Evolutionary conservation across 768 basidiomycete species (phyloP).

Genomic region (Pulveroboletus sp.): DNA sequence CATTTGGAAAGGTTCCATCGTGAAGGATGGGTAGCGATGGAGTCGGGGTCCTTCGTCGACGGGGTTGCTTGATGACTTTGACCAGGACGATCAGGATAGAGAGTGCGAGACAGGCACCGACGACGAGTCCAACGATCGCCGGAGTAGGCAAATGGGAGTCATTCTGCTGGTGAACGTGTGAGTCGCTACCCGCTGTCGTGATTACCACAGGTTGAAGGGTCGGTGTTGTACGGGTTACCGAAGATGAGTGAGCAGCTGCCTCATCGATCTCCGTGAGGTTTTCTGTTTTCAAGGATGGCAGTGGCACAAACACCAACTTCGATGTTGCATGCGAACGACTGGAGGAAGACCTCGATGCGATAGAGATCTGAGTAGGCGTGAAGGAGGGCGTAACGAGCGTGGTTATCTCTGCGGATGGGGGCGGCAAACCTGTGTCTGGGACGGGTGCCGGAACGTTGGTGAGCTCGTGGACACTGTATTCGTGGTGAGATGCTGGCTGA

Average conservation of each 20-base stretch:
- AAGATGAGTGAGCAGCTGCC: slow-evolving; percentile 13
- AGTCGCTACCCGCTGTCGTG: neutral
- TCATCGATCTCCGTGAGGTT: slow-evolving; percentile 24
- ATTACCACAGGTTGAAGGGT: slow-evolving; percentile 3
- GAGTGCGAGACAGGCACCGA: slow-evolving; percentile 48
- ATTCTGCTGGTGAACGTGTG: slow-evolving; percentile 11
- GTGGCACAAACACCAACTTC: slow-evolving; percentile 26
- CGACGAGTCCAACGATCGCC: slow-evolving; percentile 49
- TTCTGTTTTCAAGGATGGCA: slow-evolving; percentile 25
- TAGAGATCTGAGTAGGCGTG: slow-evolving; percentile 22
- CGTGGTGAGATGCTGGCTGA: slow-evolving; percentile 14
- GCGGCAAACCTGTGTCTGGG: slow-evolving; percentile 32
- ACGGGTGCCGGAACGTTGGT: slow-evolving; percentile 27
- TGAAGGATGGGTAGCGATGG: slow-evolving; percentile 74
- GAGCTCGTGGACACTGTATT: slow-evolving; percentile 29
- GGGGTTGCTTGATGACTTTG: slow-evolving; percentile 48
- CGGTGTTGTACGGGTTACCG: neutral
- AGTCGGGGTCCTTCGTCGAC: slow-evolving; percentile 51
- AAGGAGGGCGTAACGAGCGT: slow-evolving; percentile 7
- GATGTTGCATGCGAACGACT: slow-evolving; percentile 12
- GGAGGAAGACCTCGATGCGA: slow-evolving; percentile 16
- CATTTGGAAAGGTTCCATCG: slow-evolving; percentile 47
- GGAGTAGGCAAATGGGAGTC: slow-evolving; percentile 41
- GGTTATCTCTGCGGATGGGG: slow-evolving; percentile 15
- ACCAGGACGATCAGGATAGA: slow-evolving; percentile 45